A percentile compares a stretch with the other conserved stretches of the same genome.
Evolutionary conservation across 768 basidiomycete genomes (phyloP).

Genomic region (Hemileccinum impolitum): DNA sequence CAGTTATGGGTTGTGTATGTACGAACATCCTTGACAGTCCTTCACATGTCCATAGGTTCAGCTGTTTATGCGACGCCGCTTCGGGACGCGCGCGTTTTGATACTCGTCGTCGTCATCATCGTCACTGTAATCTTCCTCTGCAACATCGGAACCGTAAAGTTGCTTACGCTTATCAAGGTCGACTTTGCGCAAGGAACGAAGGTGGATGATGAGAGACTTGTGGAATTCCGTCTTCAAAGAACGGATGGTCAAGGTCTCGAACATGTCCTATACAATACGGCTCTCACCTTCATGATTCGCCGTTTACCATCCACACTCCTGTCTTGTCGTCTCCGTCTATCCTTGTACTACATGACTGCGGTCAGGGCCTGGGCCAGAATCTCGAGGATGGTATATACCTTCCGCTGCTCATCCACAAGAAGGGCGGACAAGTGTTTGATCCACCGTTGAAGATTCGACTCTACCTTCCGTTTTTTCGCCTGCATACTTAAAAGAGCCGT

Average conservation of each 20-base stretch:
- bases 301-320: slow-evolving; percentile 45
- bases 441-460: slow-evolving; percentile 59
- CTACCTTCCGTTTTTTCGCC: slow-evolving; percentile 37
- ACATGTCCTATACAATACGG: background rate
- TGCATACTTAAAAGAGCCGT: slow-evolving; percentile 28
- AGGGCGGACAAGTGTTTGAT: slow-evolving; percentile 60
- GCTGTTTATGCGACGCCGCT: slow-evolving; percentile 29
- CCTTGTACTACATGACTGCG: slow-evolving; percentile 47
- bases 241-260: background rate
- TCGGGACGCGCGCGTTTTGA: slow-evolving; percentile 27
- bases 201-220: slow-evolving; percentile 53
- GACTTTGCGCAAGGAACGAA: slow-evolving; percentile 59
- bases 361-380: slow-evolving; percentile 6
- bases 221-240: slow-evolving; percentile 60
- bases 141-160: slow-evolving; percentile 39
- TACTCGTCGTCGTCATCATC: slow-evolving; percentile 35
- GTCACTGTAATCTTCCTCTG: slow-evolving; percentile 35
- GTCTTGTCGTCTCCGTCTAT: slow-evolving; percentile 56
- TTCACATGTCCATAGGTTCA: slow-evolving; percentile 21
- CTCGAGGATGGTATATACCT: slow-evolving; percentile 40
- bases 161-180: slow-evolving; percentile 51
- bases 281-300: slow-evolving; percentile 56
- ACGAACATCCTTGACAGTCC: slow-evolving; percentile 18
- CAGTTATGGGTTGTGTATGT: slow-evolving; percentile 25
- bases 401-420: slow-evolving; percentile 63